Percentiles rank a stretch among this genome's conserved stretches.
Evolutionary conservation across 2,329 filamentous ascomycete species (phyloP).

Genomic region (Dactylellina leptospora): DNA sequence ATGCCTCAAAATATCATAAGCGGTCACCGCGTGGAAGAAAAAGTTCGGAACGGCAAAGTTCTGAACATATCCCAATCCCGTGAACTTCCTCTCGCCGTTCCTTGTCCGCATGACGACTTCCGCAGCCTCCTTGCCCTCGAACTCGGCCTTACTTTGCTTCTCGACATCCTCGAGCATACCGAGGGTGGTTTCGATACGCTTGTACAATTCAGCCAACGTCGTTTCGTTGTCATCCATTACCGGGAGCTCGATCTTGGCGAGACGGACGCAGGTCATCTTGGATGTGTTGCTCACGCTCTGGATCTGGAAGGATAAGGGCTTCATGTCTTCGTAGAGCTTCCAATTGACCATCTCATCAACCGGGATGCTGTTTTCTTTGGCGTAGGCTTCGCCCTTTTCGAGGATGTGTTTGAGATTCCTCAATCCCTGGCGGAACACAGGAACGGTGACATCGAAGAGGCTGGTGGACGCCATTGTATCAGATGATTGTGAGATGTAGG

Average conservation of each 20-base stretch:
- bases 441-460: conserved; percentile 60
- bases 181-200: conserved; percentile 64
- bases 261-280: conserved; percentile 61
- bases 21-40: conserved; percentile 70
- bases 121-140: conserved; percentile 62
- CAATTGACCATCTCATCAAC: conserved; percentile 60
- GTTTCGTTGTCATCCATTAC: conserved; percentile 62
- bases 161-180: conserved; percentile 63
- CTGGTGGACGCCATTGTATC: conserved; percentile 17
- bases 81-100: conserved; percentile 60
- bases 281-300: conserved; percentile 62
- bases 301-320: conserved; percentile 65
- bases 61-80: conserved; percentile 63
- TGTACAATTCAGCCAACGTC: conserved; percentile 65
- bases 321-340: conserved; percentile 65
- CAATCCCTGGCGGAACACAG: conserved; percentile 62
- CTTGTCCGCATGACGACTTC: conserved; percentile 61
- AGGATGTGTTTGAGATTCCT: conserved; percentile 62
- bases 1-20: conserved; percentile 70
- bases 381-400: conserved; percentile 62
- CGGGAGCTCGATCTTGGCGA: conserved; percentile 59
- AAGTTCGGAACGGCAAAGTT: conserved; percentile 68
- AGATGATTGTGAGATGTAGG: not conserved
- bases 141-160: conserved; percentile 55
- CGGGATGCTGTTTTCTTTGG: conserved; percentile 60